Base-by-base conservation (phyloP, 257 asterid genomes). In the Nicotiana noctiflora region DNA sequence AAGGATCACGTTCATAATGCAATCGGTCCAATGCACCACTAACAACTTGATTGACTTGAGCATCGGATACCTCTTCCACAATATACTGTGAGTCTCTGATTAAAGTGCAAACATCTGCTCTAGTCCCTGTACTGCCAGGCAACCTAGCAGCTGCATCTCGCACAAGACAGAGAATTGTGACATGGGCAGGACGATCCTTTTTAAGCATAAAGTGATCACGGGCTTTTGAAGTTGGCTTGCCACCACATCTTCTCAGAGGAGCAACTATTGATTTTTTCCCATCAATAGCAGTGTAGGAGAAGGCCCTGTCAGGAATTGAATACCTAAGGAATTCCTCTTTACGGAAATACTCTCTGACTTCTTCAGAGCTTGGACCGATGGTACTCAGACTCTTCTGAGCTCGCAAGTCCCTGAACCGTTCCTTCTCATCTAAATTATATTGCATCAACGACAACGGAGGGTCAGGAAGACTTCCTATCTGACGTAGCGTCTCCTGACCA, bases 151-250 rank as follows among this genome's bases (percentile, higher is more conserved):
- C 99, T 11, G 99, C 99, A 85, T 96, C 99, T 84, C 99, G 91
- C 76, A 96, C 99, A 49, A 96, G 97, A 85, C 99, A 96, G 12
- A 96, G 97, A 84, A 96, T 94, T 3, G 99, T 96, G 19, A 94
- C 99, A 83, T 96, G 99, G 2, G 99, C 98, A 17, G 99, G 99
- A 17, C 99, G 88, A 76, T 96, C 95, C 18, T 94, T 92, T 83
- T 96, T 96, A 34, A 96, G 91, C 99, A 96, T 94, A 81, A 96
- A 96, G 87, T 96, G 99, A 80, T 96, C 98, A 34, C 99, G 91
- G 78, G 99, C 98, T 89, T 96, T 96, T n/a, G 99, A 93, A 74
- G 99, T 96, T 79, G 99, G 99, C 92, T 96, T 96, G 80, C 99
- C 99, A 52, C 98, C 98, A 67, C 99, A 90, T 88, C 99, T 96